Evolutionary conservation across 225 moss, liverwort and hornwort genomes (phyloP).

Genomic region (Sphagnum contortum): DNA sequence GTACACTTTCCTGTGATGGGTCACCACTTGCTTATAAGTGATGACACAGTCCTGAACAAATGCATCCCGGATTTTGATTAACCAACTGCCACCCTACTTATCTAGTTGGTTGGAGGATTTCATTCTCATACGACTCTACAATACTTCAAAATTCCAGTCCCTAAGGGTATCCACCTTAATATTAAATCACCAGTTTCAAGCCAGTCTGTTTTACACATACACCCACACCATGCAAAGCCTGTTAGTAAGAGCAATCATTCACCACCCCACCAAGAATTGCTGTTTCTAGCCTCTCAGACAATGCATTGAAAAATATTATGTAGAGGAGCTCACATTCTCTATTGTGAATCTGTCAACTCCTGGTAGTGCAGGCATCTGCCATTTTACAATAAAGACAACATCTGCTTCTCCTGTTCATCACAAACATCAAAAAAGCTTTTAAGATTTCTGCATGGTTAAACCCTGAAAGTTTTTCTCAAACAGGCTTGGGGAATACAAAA

Average conservation of each 20-base stretch:
- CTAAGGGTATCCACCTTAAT: no score
- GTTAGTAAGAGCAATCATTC: neutral
- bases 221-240: neutral
- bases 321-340: conserved; percentile 28
- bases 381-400: conserved; percentile 31
- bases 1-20: no score
- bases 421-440: conserved; percentile 1
- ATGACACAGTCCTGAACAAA: no score
- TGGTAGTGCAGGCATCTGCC: no score
- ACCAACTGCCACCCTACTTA: no score
- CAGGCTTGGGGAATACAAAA: neutral
- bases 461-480: neutral
- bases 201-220: neutral
- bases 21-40: no score
- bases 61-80: no score
- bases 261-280: neutral
- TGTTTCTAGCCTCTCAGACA: neutral
- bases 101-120: no score
- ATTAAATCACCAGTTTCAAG: neutral
- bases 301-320: neutral
- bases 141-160: no score
- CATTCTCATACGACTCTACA: no score
- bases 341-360: no score
- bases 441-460: no score
- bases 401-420: conserved; percentile 22